Evolutionary conservation across 2,329 filamentous ascomycete genomes (phyloP).

Genomic region (Tolypocladium inflatum): DNA sequence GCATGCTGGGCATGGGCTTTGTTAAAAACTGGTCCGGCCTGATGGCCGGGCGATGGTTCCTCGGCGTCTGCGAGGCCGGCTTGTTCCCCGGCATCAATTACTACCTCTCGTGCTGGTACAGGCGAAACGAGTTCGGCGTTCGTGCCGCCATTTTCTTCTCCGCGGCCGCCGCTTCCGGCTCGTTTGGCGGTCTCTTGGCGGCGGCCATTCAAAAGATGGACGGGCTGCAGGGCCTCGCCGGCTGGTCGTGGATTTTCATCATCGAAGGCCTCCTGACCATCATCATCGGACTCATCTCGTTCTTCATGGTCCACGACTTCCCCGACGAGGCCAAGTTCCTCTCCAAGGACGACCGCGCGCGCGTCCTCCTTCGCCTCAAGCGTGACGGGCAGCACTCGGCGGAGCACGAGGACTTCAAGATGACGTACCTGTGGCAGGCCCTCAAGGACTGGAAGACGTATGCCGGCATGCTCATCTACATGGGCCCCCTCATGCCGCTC

Average conservation of each 20-base stretch:
- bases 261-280: conserved; percentile 63
- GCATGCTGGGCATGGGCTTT: conserved; percentile 62
- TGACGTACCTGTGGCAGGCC: conserved; percentile 60
- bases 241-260: conserved; percentile 60
- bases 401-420: conserved; percentile 65
- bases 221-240: conserved; percentile 45
- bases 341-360: conserved; percentile 55
- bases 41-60: conserved; percentile 59
- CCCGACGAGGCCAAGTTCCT: conserved; percentile 70
- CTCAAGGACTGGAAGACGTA: conserved; percentile 82
- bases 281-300: conserved; percentile 56
- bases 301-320: conserved; percentile 77
- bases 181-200: conserved; percentile 65
- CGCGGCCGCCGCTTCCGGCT: conserved; percentile 69
- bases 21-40: conserved; percentile 53
- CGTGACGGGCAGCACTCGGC: conserved; percentile 66
- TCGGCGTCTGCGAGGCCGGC: conserved; percentile 66
- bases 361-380: conserved; percentile 62
- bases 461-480: conserved; percentile 64
- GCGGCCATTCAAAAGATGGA: conserved; percentile 63
- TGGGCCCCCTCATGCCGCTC: conserved; percentile 62
- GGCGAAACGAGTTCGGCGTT: conserved; percentile 68
- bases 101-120: conserved; percentile 80
- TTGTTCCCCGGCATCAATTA: conserved; percentile 72
- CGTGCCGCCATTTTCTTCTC: conserved; percentile 78